Base-by-base conservation (phyloP, 768 basidiomycete genomes). In the Phylloporus sp. region DNA sequence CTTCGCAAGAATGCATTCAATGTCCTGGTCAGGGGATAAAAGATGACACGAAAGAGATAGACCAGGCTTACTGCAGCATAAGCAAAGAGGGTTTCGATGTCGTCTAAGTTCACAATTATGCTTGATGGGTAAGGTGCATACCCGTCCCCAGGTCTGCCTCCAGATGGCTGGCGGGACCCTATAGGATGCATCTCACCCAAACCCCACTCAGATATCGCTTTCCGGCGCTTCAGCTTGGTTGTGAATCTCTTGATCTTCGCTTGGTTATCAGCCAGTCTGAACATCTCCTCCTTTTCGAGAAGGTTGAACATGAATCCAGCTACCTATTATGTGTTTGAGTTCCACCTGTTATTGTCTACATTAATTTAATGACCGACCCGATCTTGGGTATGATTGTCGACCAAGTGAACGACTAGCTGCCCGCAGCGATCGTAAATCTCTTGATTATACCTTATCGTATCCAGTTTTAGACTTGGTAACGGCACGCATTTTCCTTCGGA, bases 381-480 rank as follows among this genome's bases (percentile, higher is more conserved):
- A 1, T 56, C 34, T 2, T 23, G 0, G 0, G 34, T 54, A 6
- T 4, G 1, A 2, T 6, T 18, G 0, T 57, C 35, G 0, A 29
- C 2, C 18, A 57, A 32, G 24, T 55, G 40, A 11, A 50, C 2
- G 0, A 47, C 41, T 0, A 38, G 40, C 26, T 40, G 36, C 0
- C 38, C 36, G 28, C 53, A 57, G 7, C 6, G 15, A 0, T 44
- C 8, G 4, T 47, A 55, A 5, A 57, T 47, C 0, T 50, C 12
- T 2, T 0, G 23, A 46, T 54, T 8, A 3, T 41, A 49, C 0
- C 2, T 29, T 0, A 55, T 4, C 1, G 2, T 1, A 8, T 47
- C 3, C 0, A 40, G 0, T 1, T 15, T 0, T 0, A 48, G 6
- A 0, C 5, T 1, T 1, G 1, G 5, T 7, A 55, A 12, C 0